phyloP scores from a whole-genome alignment of 2,329 filamentous ascomycete genomes.

The Diaporthe sp. region DNA sequence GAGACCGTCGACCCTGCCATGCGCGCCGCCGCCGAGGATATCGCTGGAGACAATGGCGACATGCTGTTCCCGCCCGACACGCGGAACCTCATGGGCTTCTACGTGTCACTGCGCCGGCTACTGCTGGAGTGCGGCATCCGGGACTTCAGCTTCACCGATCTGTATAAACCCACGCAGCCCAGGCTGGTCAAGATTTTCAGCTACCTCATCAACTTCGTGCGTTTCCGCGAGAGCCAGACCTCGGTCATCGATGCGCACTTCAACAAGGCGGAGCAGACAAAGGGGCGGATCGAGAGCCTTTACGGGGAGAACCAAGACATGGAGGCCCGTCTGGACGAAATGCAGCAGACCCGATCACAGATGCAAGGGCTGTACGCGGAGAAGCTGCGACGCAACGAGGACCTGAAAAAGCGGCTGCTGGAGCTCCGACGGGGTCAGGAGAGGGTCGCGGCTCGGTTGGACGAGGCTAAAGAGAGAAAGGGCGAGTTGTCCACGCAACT shows the following conservation, averaged over 20 bases:
- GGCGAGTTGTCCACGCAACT: constrained; percentile 78
- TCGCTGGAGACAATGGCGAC: constrained; percentile 87
- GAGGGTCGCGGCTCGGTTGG: constrained; percentile 84
- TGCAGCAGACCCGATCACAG: constrained; percentile 82
- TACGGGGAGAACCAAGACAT: constrained; percentile 90
- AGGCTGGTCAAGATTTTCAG: constrained; percentile 96
- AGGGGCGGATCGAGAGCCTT: constrained; percentile 87
- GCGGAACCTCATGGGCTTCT: constrained; percentile 96
- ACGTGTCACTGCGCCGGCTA: constrained; percentile 83
- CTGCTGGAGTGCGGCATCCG: constrained; percentile 90
- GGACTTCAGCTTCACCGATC: constrained; percentile 93
- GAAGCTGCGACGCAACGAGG: constrained; percentile 88
- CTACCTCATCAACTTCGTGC: constrained; percentile 98
- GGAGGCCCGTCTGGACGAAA: constrained; percentile 82
- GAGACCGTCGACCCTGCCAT: constrained; percentile 96
- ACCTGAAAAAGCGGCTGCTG: constrained; percentile 84
- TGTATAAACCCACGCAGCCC: constrained; percentile 91
- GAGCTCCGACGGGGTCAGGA: constrained; percentile 88
- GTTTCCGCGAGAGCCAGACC: constrained; percentile 95
- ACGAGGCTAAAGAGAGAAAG: constrained; percentile 87
- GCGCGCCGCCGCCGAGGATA: constrained; percentile 89
- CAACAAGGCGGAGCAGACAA: constrained; percentile 89
- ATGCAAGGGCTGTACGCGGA: constrained; percentile 87
- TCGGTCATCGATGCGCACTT: constrained; percentile 92
- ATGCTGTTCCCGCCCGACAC: constrained; percentile 86